Percentiles rank a stretch among this genome's conserved stretches.
phyloP scores from a whole-genome alignment of 2,329 filamentous ascomycete genomes.

The Trichoderma atrobrunneum region DNA sequence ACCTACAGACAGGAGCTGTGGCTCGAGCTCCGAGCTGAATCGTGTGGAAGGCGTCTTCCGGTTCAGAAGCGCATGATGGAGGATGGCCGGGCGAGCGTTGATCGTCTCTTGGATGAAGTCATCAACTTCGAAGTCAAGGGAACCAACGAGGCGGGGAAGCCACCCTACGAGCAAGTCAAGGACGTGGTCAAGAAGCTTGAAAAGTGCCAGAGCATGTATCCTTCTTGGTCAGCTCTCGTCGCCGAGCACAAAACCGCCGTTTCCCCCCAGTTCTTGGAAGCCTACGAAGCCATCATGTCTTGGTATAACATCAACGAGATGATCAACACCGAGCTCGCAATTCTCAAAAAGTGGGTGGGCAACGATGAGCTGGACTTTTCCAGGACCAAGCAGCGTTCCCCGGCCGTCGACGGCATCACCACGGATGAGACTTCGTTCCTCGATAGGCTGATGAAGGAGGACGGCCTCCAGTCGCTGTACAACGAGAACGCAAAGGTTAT shows the following conservation, averaged over 20 bases:
- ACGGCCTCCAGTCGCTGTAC: conserved; percentile 87
- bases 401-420: conserved; percentile 64
- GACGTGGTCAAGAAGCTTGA: conserved; percentile 90
- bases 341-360: conserved; percentile 93
- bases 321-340: conserved; percentile 90
- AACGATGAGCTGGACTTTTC: conserved; percentile 93
- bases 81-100: conserved; percentile 71
- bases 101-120: conserved; percentile 78
- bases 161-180: conserved; percentile 81
- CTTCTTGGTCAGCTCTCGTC: conserved; percentile 73
- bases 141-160: conserved; percentile 85
- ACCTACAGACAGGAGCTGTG: conserved; percentile 80
- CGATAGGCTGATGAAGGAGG: conserved; percentile 91
- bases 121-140: conserved; percentile 93
- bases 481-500: conserved; percentile 55
- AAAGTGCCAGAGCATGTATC: conserved; percentile 80
- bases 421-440: conserved; percentile 90
- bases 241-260: conserved; percentile 71
- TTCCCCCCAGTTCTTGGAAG: conserved; percentile 74
- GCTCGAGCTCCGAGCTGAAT: conserved; percentile 80
- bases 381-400: conserved; percentile 67
- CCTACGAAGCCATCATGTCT: conserved; percentile 83
- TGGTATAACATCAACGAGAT: conserved; percentile 97
- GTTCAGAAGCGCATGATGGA: conserved; percentile 87
- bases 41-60: conserved; percentile 78